These are phyloP conservation scores for Eimeria praecox DNA, from an alignment of 169 alveolate species.

Conservation along the genomic window DNA sequence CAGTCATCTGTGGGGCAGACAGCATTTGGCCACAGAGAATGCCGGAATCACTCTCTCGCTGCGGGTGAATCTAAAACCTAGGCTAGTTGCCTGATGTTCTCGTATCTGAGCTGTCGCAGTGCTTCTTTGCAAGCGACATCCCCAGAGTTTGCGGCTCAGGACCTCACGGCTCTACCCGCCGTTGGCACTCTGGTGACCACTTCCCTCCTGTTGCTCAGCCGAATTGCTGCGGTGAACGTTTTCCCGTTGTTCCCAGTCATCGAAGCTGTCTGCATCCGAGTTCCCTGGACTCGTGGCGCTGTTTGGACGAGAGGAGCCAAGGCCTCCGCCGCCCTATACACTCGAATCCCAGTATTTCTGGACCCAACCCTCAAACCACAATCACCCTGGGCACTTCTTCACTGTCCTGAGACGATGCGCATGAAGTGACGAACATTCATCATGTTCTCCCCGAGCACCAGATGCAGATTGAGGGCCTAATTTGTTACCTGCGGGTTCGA, in stretches of 20 bases:
- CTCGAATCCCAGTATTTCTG: too few species aligned
- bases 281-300: not conserved
- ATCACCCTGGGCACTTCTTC: too few species aligned
- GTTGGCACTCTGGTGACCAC: constrained; percentile 2
- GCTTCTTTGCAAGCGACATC: not conserved
- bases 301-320: not conserved
- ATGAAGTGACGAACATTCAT: not conserved
- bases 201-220: constrained; percentile 23
- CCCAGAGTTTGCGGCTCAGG: constrained; percentile 32
- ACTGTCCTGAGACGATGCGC: too few species aligned
- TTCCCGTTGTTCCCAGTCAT: not conserved
- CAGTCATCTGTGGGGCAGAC: not conserved
- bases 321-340: not conserved
- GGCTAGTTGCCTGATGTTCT: not conserved
- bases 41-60: constrained; percentile 1
- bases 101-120: not conserved
- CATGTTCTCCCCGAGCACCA: not conserved
- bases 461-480: not conserved
- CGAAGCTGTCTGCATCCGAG: not conserved
- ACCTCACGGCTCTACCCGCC: not conserved
- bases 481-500: too few species aligned
- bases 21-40: not conserved
- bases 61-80: not conserved
- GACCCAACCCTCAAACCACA: too few species aligned
- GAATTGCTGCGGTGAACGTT: not conserved